phyloP scores from a whole-genome alignment of 805 yeast genomes.

The Komagataella kurtzmanii region DNA sequence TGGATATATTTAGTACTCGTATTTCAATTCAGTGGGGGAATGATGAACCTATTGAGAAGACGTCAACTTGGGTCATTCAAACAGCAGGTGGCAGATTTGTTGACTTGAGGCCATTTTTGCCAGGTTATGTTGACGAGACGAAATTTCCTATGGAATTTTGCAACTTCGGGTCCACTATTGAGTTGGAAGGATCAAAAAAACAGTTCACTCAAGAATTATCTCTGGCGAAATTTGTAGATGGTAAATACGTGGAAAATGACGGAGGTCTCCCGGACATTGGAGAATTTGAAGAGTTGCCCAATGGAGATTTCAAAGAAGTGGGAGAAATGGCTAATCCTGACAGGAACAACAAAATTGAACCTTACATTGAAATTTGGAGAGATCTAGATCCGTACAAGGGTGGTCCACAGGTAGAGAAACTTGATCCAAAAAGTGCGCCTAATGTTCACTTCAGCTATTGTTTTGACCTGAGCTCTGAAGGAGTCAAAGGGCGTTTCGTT shows the following conservation, averaged over 20 bases:
- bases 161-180: constrained; percentile 35
- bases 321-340: constrained; percentile 34
- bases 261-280: constrained; percentile 29
- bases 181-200: constrained; percentile 20
- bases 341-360: constrained; percentile 22
- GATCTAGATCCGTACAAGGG: constrained; percentile 26
- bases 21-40: constrained; percentile 41
- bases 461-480: constrained; percentile 14
- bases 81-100: constrained; percentile 31
- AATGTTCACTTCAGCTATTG: constrained; percentile 5
- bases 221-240: constrained; percentile 5
- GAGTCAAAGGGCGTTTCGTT: constrained; percentile 30
- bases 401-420: constrained; percentile 9
- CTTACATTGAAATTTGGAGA: constrained; percentile 43
- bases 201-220: constrained; percentile 24
- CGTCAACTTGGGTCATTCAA: constrained; percentile 34
- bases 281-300: constrained; percentile 22
- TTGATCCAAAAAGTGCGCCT: constrained; percentile 5
- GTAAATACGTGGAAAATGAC: constrained; percentile 4
- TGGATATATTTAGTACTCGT: constrained; percentile 27
- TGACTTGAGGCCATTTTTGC: constrained; percentile 26
- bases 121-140: constrained; percentile 9
- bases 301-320: constrained; percentile 32
- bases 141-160: constrained; percentile 46
- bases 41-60: constrained; percentile 23